Evolutionary conservation across 441 rosid genomes (phyloP).

Genomic region (Biscutella laevigata): DNA sequence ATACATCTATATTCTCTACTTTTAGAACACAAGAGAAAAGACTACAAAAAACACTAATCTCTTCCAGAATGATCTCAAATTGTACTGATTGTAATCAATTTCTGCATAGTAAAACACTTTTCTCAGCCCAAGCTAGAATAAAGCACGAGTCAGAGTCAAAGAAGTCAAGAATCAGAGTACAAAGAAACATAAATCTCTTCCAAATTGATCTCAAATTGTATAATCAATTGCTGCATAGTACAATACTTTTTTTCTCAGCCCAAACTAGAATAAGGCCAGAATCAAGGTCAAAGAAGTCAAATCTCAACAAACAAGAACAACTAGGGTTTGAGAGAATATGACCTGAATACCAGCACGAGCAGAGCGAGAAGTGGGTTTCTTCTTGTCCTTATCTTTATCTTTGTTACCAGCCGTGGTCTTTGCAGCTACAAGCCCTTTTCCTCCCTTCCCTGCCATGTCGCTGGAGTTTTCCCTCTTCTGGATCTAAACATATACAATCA

Average conservation of each 20-base stretch:
- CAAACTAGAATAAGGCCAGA: not conserved
- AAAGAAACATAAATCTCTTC: no score
- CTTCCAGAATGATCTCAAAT: not conserved
- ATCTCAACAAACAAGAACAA: not conserved
- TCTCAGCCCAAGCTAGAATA: no score
- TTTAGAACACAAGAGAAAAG: not conserved
- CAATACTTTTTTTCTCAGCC: no score
- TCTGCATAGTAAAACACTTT: no score
- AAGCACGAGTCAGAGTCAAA: no score
- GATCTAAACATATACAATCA: constrained; percentile 4
- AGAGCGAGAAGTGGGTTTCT: constrained; percentile 72
- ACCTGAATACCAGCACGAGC: constrained; percentile 98
- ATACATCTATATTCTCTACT: no score
- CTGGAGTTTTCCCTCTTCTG: not conserved
- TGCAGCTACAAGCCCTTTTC: constrained; percentile 80
- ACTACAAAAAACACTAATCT: not conserved
- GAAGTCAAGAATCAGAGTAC: no score
- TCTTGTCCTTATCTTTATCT: constrained; percentile 61
- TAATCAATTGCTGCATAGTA: no score
- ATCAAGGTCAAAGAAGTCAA: not conserved
- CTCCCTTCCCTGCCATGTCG: constrained; percentile 93
- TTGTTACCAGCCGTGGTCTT: constrained; percentile 74
- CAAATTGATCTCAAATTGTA: no score
- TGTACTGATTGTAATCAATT: no score
- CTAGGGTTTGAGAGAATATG: not conserved